phyloP scores from a whole-genome alignment of 2,329 filamentous ascomycete genomes.

The Ophiostoma novo-ulmi region DNA sequence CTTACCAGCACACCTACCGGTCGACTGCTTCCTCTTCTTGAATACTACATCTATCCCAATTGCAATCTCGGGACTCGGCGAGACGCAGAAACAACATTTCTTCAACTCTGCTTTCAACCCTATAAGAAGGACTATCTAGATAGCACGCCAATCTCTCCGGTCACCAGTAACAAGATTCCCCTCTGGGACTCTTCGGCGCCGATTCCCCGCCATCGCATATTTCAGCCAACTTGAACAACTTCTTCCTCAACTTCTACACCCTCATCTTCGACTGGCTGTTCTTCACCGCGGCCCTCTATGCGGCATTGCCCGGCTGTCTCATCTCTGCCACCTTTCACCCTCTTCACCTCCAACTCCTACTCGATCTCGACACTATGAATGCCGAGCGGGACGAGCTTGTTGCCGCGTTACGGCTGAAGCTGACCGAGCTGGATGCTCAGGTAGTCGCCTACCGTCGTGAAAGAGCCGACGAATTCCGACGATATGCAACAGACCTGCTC shows the following conservation, averaged over 20 bases:
- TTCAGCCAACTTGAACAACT: background rate
- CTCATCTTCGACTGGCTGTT: background rate
- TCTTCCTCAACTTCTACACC: background rate
- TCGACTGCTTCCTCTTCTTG: background rate
- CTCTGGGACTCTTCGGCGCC: background rate
- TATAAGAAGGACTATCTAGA: background rate
- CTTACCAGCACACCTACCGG: background rate
- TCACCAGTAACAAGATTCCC: background rate
- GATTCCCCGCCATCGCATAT: background rate
- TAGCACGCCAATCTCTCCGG: background rate
- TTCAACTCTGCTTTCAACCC: background rate
- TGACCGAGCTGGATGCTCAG: slow-evolving; percentile 52
- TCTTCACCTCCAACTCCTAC: background rate
- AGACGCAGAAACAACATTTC: background rate
- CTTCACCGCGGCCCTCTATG: background rate
- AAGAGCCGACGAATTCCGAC: slow-evolving; percentile 53
- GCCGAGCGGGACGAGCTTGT: slow-evolving; percentile 44
- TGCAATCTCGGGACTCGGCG: background rate
- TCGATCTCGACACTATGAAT: slow-evolving; percentile 20
- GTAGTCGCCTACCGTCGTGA: slow-evolving; percentile 53
- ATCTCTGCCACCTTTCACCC: background rate
- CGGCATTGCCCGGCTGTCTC: slow-evolving; percentile 2
- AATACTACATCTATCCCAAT: background rate
- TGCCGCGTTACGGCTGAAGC: slow-evolving; percentile 49
- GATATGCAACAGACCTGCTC: slow-evolving; percentile 49